Evolutionary conservation across 2,329 filamentous ascomycete genomes (phyloP).

Genomic region (Stylonectria norvegica): DNA sequence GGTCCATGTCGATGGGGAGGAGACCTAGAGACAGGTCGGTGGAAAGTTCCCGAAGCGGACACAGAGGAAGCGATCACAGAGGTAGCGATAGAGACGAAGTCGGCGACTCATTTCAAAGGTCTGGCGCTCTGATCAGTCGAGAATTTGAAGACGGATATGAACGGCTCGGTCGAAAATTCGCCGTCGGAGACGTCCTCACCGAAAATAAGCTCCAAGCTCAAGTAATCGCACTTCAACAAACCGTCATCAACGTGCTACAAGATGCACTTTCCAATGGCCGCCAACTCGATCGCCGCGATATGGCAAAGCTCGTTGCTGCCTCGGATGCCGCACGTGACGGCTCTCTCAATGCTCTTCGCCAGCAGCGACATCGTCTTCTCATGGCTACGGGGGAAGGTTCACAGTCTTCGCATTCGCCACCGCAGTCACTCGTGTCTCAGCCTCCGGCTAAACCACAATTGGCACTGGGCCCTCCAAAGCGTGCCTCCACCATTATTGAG

Average conservation of each 20-base stretch:
- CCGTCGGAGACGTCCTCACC: constrained; percentile 22
- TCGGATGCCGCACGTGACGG: constrained; percentile 22
- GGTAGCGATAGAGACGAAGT: constrained; percentile 13
- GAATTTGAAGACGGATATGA: constrained; percentile 24
- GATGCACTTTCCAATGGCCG: constrained; percentile 21
- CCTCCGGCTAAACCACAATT: neutral
- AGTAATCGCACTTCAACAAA: constrained; percentile 25
- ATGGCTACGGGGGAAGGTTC: constrained; percentile 10
- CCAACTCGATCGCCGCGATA: constrained; percentile 20
- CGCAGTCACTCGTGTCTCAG: neutral
- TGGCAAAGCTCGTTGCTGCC: constrained; percentile 22
- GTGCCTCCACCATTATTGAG: constrained; percentile 7
- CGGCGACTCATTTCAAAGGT: constrained; percentile 18
- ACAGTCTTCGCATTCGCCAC: neutral
- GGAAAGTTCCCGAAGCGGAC: too few species aligned
- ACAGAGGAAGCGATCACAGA: too few species aligned
- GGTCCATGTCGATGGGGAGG: too few species aligned
- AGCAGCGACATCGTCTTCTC: constrained; percentile 19
- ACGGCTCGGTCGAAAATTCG: constrained; percentile 19
- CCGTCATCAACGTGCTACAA: constrained; percentile 24
- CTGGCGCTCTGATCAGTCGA: constrained; percentile 22
- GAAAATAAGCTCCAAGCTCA: constrained; percentile 26
- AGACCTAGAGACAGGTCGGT: neutral
- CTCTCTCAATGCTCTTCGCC: constrained; percentile 18
- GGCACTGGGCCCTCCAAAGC: constrained; percentile 1